Evolutionary conservation across 345 rosid species (phyloP).

Genomic region (Populus tremula): DNA sequence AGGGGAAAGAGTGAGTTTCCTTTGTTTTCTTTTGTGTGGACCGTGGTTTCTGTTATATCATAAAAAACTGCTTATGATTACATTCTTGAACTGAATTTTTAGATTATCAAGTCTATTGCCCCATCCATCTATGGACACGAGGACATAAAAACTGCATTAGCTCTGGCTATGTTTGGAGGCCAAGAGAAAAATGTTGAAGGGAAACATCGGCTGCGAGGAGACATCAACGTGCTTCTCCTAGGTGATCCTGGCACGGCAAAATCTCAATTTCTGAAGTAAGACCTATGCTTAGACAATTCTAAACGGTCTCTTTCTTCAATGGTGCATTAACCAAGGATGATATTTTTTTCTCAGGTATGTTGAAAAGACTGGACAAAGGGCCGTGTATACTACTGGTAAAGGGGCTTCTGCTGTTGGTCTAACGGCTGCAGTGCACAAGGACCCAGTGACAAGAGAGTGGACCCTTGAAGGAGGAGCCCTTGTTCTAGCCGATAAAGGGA

Average conservation of each 20-base stretch:
- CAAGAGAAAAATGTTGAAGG: conserved; percentile 95
- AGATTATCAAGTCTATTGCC: conserved; percentile 94
- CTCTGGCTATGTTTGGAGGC: conserved; percentile 98
- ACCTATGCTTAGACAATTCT: not conserved
- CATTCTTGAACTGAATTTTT: conserved; percentile 20
- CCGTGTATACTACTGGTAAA: conserved; percentile 97
- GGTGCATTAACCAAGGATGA: conserved; percentile 6
- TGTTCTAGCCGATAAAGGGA: conserved; percentile 93
- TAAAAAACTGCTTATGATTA: conserved; percentile 4
- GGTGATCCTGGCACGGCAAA: conserved; percentile 99
- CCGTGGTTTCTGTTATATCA: not conserved
- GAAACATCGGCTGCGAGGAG: conserved; percentile 88
- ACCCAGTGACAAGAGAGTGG: conserved; percentile 99
- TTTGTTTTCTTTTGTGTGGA: not conserved
- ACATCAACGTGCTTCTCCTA: conserved; percentile 84
- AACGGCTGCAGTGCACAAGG: conserved; percentile 99
- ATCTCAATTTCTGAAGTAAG: conserved; percentile 96
- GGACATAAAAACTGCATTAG: conserved; percentile 88
- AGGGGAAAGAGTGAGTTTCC: conserved; percentile 72
- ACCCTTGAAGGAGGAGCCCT: conserved; percentile 99
- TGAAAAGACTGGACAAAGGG: conserved; percentile 98
- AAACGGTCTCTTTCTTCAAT: not conserved
- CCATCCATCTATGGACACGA: conserved; percentile 99
- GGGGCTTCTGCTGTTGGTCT: conserved; percentile 99
- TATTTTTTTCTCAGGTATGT: conserved; percentile 56